Evolutionary conservation across 208 protist genomes (phyloP), one percentile per base, ranked within the genome.

Genomic region (Crithidia acanthocephali): DNA sequence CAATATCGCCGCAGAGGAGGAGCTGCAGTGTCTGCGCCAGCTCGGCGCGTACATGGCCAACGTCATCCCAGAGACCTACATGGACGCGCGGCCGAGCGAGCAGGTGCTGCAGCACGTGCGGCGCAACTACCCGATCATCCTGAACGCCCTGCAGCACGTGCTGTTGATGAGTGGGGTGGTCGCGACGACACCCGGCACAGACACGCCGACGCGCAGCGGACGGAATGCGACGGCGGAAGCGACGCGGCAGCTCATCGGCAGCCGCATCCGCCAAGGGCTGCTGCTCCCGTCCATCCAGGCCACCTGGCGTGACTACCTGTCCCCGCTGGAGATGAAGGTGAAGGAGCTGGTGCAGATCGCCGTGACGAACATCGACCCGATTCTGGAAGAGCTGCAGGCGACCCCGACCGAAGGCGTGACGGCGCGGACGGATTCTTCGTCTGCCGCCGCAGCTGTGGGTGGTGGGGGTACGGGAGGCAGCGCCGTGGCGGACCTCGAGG

Each of bases 221-320:
- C 37, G 35, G 68, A 45, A 22, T 25, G 33, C 69, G 37, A 52
- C n/a, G 1, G 15, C 25, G 11, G 23, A 53, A 25, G 72, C 72
- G 15, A 40, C 61, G 20, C 47, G 56, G 28, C 9, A 6, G n/a
- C 65, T 77, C 22, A 48, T 77, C 18, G 55, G 37, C 0, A 62
- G 32, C 25, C 72, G 72, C 28, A 22, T 88, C 22, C 69, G 75
- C 15, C 48, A 71, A 10, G 66, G 64, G 9, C 75, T 94, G 40
- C 57, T 91, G 9, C 16, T 74, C n/a, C 84, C 85, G 8, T 79
- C 81, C 35, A 80, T 90, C 22, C 56, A 74, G 42, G 68, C 67
- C 58, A 82, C 86, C 15, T 94, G 88, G 86, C 60, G 74, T 7
- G 76, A 83, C 40, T 83, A 85, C 72, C 56, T 94, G 20, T 64